Evolutionary conservation across 2,329 filamentous ascomycete species (phyloP), one percentile per base, ranked within the genome.

Genomic region (Purpureocillium takamizusanense): DNA sequence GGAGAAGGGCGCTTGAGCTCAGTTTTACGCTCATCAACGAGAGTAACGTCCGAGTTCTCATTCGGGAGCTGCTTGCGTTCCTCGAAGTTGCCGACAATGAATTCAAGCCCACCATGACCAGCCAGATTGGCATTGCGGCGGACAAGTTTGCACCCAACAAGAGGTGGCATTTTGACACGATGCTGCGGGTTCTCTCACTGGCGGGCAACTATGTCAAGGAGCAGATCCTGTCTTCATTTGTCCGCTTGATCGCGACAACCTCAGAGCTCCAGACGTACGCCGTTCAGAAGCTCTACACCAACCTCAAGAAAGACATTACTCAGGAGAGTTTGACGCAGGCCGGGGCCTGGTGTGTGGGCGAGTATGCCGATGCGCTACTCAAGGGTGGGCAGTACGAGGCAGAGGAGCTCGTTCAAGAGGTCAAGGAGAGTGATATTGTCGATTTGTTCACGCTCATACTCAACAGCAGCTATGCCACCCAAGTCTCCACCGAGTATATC

Each of bases 1-100:
- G 94, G 54, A 76, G 92, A 55, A 79, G 92, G 62, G 92, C 92
- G n/a, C 74, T 98, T 30, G 92, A 98, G 57, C 78, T 98, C 41
- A 97, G 92, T 62, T 98, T 98, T 57, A 98, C 94, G 4, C 70
- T 98, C 37, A 95, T 98, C 63, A 97, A 98, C 59, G 92, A 97
- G 58, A 79, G 82, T 61, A 98, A 98, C 52, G 88, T 98, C 28
- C 81, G 92, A 30, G 86, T 97, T 4, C 73, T 98, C 30, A 92
- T 98, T 43, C 73, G 94, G 46, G 94, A 98, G 58, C 70, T 98
- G 31, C 72, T 98, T 32, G 88, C 92, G 7, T 98, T 98, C 72
- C 65, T 98, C 41, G 92, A 98, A 60, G 88, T 95, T 37, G 90
- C 94, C 39, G 92, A 98, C 54, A 95, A 94, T 48, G 92, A 98